Evolutionary conservation across 2,329 filamentous ascomycete genomes (phyloP).

Genomic region (Talaromyces piceae): DNA sequence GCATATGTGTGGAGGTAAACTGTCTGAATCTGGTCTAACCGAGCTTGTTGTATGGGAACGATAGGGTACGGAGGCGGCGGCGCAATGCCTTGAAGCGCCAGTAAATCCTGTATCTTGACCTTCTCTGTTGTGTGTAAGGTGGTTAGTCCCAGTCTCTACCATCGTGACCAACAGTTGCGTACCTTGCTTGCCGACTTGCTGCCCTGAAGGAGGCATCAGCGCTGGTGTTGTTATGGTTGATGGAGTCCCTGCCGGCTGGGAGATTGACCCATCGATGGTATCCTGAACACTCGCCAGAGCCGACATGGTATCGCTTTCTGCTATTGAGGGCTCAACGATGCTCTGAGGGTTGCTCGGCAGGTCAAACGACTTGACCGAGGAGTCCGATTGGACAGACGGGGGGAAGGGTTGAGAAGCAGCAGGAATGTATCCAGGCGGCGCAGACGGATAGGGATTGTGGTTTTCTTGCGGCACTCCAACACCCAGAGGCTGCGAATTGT

Average conservation of each 20-base stretch:
- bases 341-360: constrained; percentile 44
- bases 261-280: constrained; percentile 21
- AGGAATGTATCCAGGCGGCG: constrained; percentile 34
- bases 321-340: constrained; percentile 61
- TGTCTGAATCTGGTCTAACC: constrained; percentile 60
- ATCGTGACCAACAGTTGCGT: constrained; percentile 32
- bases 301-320: constrained; percentile 31
- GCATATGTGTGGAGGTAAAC: constrained; percentile 72
- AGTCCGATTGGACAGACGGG: constrained; percentile 31
- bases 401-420: constrained; percentile 32
- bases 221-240: constrained; percentile 18
- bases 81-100: constrained; percentile 54
- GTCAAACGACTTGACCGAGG: constrained; percentile 34
- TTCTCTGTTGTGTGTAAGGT: constrained; percentile 39
- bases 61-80: constrained; percentile 49
- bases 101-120: constrained; percentile 67
- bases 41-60: constrained; percentile 37
- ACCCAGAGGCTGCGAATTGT: constrained; percentile 35
- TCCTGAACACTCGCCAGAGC: constrained; percentile 29
- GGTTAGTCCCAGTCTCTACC: constrained; percentile 27
- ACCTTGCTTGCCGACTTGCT: constrained; percentile 13
- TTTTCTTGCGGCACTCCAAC: constrained; percentile 28
- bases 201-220: constrained; percentile 17
- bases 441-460: constrained; percentile 24
- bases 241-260: constrained; percentile 19